phyloP scores from a whole-genome alignment of 129 eudicot species.

The Escallonia herrerae region DNA sequence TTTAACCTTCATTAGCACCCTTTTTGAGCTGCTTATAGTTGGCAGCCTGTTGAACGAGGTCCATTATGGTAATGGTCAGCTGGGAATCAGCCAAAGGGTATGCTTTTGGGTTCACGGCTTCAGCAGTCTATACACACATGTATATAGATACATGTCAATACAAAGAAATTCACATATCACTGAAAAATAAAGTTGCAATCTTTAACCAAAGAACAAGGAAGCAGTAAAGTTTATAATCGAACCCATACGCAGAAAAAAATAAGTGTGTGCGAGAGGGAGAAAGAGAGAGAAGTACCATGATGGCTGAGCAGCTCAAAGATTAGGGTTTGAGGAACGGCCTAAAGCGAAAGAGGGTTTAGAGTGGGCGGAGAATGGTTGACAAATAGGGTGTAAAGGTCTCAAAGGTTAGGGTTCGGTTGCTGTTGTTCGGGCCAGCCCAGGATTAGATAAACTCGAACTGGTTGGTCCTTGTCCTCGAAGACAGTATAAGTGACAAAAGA shows the following conservation, averaged over 20 bases:
- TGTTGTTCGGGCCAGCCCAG: not conserved
- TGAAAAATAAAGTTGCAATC: no score
- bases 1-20: slow-evolving; percentile 58
- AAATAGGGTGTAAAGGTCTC: no score
- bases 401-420: no score
- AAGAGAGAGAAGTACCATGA: no score
- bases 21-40: slow-evolving; percentile 56
- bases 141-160: no score
- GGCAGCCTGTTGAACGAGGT: slow-evolving; percentile 58
- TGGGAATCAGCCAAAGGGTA: slow-evolving; percentile 65
- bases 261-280: no score
- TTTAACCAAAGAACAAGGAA: no score
- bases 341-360: slow-evolving; percentile 1
- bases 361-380: no score
- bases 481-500: no score
- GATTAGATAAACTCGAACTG: slow-evolving; percentile 1
- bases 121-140: slow-evolving; percentile 18
- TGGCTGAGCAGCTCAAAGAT: not conserved
- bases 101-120: slow-evolving; percentile 52
- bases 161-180: no score
- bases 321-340: slow-evolving; percentile 1
- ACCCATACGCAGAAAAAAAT: no score
- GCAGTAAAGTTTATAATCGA: no score
- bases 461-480: not conserved
- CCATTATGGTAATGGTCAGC: slow-evolving; percentile 43